Base-by-base conservation (phyloP, 2,329 filamentous ascomycete species). In the Exophiala lecanii-corni region DNA sequence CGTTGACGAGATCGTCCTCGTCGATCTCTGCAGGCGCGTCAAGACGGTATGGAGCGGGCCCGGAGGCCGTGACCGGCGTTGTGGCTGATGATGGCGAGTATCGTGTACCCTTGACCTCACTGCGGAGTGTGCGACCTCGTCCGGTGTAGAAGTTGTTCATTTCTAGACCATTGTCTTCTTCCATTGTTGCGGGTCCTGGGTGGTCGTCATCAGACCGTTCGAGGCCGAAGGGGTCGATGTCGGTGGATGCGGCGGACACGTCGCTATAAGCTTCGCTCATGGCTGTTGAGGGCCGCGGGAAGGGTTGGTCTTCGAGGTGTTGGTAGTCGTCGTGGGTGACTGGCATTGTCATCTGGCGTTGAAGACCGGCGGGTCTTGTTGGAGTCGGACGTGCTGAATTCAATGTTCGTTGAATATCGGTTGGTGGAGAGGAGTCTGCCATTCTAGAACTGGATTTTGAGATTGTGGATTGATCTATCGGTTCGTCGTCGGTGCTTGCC, bases 271-370 rank as follows among this genome's bases (percentile, higher is more conserved):
- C 51, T 31, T 47, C 49, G 13, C 51, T 54, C 17, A 56, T 20
- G 6, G 54, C 50, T 3, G 54, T 56, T 9, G 50, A 48, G 2
- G 54, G 54, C 16, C 54, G 50, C 13, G 42, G 43, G 15, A 48
- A 45, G 10, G 51, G 42, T 38, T 45, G 39, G 26, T 51, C 45
- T 39, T 53, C 50, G 16, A 49, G 38, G 26, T 44, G 35, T 12
- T 20, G 41, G 33, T 52, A 54, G 40, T 55, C 53, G 15, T 44
- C 45, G 18, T 45, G 36, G n/a, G 54, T 56, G 12, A 56, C 52
- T 4, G 54, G 54, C 44, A 50, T 51, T 20, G 54, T 56, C 47
- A 53, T 54, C 19, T 50, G 50, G n/a, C 54, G 45, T 10, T 45
- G 21, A 3, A 56, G 40, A 20, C 50, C 47, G 2, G 48, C 41